Conservation (phyloP, 805 yeast genomes). For the Priceomyces medius region DNA sequence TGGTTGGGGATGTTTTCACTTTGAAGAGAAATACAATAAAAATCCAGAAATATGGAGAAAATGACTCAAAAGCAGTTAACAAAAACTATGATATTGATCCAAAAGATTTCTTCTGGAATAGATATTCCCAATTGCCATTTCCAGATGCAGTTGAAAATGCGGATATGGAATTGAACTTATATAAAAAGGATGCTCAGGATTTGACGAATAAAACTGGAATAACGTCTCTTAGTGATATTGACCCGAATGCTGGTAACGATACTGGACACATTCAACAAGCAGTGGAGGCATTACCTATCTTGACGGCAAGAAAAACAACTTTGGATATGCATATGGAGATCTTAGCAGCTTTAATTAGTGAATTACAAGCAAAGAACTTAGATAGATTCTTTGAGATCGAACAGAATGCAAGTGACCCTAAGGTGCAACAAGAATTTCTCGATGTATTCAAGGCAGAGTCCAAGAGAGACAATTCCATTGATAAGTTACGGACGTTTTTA, state of each 20-base stretch:
- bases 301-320: slow-evolving; percentile 81
- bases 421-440: slow-evolving; percentile 56
- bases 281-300: slow-evolving; percentile 86
- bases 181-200: slow-evolving; percentile 85
- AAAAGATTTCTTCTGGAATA: slow-evolving; percentile 86
- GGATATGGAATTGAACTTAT: slow-evolving; percentile 74
- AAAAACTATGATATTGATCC: slow-evolving; percentile 88
- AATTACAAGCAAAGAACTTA: slow-evolving; percentile 79
- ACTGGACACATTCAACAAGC: slow-evolving; percentile 78
- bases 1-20: slow-evolving; percentile 88
- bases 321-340: slow-evolving; percentile 98
- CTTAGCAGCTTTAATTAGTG: slow-evolving; percentile 76
- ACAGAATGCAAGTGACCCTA: slow-evolving; percentile 68
- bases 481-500: slow-evolving; percentile 85
- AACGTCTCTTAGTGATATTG: slow-evolving; percentile 71
- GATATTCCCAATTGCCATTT: slow-evolving; percentile 84
- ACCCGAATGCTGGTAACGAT: slow-evolving; percentile 51
- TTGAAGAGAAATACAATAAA: slow-evolving; percentile 80
- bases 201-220: slow-evolving; percentile 76
- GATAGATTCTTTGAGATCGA: slow-evolving; percentile 94
- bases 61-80: slow-evolving; percentile 30
- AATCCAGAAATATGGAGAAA: slow-evolving; percentile 39
- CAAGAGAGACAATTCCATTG: slow-evolving; percentile 62
- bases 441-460: slow-evolving; percentile 54
- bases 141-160: slow-evolving; percentile 99